Base-by-base conservation (phyloP, 108 stramenopile species). In the Cyclotella choctawhatcheeana region DNA sequence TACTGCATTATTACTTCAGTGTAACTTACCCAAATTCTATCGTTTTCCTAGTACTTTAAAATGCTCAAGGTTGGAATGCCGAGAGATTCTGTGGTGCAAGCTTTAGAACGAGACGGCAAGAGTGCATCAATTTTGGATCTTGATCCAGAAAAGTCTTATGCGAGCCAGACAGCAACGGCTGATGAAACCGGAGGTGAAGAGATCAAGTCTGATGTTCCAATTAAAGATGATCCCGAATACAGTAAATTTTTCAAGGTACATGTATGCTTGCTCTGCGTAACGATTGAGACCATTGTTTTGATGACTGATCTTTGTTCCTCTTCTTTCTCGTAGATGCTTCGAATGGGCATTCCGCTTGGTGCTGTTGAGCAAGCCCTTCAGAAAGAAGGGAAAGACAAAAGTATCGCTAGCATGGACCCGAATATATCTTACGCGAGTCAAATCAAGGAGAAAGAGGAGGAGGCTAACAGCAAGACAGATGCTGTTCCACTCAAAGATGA, bases 31-130 rank as follows among this genome's bases (percentile, higher is more conserved):
- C n/a, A n/a, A n/a, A n/a, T n/a, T n/a, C n/a, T n/a, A n/a, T n/a
- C n/a, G n/a, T n/a, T n/a, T n/a, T n/a, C n/a, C n/a, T n/a, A n/a
- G n/a, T n/a, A n/a, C n/a, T 69, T 74, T 44, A 82, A 82, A 67
- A 85, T 85, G 84, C 68, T 79, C 10, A 74, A 82, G 35, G 63
- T 85, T 44, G 84, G 84, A 10, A 61, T 85, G 58, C 84, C 84
- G 0, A 35, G 53, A 48, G 84, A 61, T 27, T 45, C 67, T 44
- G 76, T 85, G 12, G 60, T 74, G 44, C 81, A 92, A 60, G 88
- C 91, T 5, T 64, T 89, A 58, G 75, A 77, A 48, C 72, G 87
- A 58, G 92, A 93, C 51, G 88, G 78, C 29, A 82, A 86, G 65
- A 85, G 90, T 65, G 80, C 74, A 21, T 54, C 63, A 21, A 63